Evolutionary conservation across 176 grass and related monocot species (phyloP), one percentile per base, ranked within the genome.

Genomic region (Raddia distichophylla): DNA sequence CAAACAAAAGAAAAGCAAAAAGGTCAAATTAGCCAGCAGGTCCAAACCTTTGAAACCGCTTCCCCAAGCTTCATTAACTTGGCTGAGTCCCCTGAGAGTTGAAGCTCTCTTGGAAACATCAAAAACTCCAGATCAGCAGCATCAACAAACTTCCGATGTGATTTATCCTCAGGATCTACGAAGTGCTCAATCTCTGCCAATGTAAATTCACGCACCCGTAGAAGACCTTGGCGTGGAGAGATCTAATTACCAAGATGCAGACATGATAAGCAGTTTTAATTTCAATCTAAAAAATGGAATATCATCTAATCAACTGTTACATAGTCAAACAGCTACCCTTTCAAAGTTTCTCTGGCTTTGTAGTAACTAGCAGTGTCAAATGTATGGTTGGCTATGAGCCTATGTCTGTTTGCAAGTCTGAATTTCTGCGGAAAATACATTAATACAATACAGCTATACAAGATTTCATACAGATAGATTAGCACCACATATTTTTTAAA

Each of bases 151-250:
- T 96, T 96, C 17, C 90, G 85, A 57, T 96, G 93, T 48, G 90
- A 93, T 60, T 96, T 96, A 50, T 91, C 93, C 49, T 93, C 82
- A 43, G 90, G 93, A 84, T 96, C 93, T 22, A 96, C 90, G 78
- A 96, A 96, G 67, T 96, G 93, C 76, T 96, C 87, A 84, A 96
- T 93, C 77, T 96, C 93, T 8, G 93, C 90, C 49, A 96, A 65
- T 52, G 90, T 96, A 73, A 96, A 96, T 79, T 96, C 93, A 75
- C 90, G 93, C 20, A 93, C 90, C 33, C 90, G 91, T 80, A 96
- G 80, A 81, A 96, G 90, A n/a, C 93, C 93, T 96, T 96, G 93
- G 19, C 90, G 88, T 45, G 88, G 93, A 7, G 90, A 93, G 52
- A 96, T 96, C 93, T 96, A 64, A 20, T 83, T 57, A 34, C 33